These are phyloP conservation scores for Geotrichum macrosporum DNA, from an alignment of 1,139 yeast genomes.

Conservation along the genomic window DNA sequence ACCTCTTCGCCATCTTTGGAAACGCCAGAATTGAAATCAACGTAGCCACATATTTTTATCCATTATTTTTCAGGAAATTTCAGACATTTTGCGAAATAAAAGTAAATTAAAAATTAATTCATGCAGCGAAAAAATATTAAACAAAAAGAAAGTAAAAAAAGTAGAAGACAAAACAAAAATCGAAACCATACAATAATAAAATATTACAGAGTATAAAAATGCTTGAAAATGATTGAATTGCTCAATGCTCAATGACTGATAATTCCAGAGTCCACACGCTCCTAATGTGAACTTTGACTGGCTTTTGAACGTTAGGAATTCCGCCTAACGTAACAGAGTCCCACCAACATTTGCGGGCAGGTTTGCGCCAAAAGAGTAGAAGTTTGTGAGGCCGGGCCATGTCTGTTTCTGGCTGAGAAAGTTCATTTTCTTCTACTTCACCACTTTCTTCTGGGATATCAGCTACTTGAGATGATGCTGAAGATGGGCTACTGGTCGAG, in stretches of 20 bases:
- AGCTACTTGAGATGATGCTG: background rate
- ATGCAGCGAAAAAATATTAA: background rate
- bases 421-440: too few relatives aligned
- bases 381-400: conserved; percentile 62
- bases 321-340: conserved; percentile 50
- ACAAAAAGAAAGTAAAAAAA: background rate
- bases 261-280: conserved; percentile 85
- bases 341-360: conserved; percentile 99
- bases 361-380: conserved; percentile 92
- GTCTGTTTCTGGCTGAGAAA: conserved; percentile 24
- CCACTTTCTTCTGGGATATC: background rate
- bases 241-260: conserved; percentile 34
- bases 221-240: background rate
- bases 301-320: conserved; percentile 38
- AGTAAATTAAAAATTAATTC: background rate
- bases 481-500: background rate
- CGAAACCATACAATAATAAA: too few relatives aligned
- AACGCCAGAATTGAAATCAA: background rate
- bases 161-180: too few relatives aligned
- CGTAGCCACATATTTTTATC: too few relatives aligned
- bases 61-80: background rate
- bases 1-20: conserved; percentile 1
- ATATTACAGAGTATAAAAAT: too few relatives aligned
- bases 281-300: conserved; percentile 61
- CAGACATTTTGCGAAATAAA: too few relatives aligned